These are phyloP conservation scores for Ilyonectria destructans DNA, from an alignment of 2,329 filamentous ascomycete genomes.

Conservation along the genomic window DNA sequence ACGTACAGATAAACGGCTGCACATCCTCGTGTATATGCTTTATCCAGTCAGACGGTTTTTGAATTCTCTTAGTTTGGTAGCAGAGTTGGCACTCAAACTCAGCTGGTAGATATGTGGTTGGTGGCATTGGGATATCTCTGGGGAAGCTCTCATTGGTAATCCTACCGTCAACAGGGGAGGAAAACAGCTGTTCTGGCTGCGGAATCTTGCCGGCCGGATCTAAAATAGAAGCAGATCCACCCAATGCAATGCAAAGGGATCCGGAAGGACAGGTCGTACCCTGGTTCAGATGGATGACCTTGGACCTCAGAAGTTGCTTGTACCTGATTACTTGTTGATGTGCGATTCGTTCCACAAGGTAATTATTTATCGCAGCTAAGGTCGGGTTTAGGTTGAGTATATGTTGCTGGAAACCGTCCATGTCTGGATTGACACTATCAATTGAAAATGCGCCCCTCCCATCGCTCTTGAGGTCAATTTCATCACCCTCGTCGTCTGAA, in stretches of 20 bases:
- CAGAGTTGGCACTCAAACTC: constrained; percentile 93
- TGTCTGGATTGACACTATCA: constrained; percentile 29
- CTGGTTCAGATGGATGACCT: constrained; percentile 78
- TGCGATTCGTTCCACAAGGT: constrained; percentile 85
- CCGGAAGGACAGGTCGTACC: constrained; percentile 76
- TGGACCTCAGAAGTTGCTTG: constrained; percentile 80
- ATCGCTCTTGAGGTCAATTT: no score
- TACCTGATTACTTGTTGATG: constrained; percentile 86
- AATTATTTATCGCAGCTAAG: constrained; percentile 69
- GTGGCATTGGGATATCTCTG: constrained; percentile 85
- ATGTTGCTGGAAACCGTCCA: constrained; percentile 84
- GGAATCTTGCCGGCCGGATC: constrained; percentile 74
- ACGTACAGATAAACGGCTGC: constrained; percentile 94
- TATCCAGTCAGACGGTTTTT: constrained; percentile 96
- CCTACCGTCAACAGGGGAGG: constrained; percentile 78
- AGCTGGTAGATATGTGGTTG: constrained; percentile 82
- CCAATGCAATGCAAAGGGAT: constrained; percentile 75
- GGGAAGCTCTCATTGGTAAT: constrained; percentile 85
- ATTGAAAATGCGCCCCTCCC: no score
- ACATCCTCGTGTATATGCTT: constrained; percentile 97
- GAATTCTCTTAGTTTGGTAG: constrained; percentile 87
- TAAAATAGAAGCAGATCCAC: constrained; percentile 76
- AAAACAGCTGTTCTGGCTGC: constrained; percentile 71
- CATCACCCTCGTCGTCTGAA: no score
- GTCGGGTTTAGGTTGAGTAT: constrained; percentile 82